Conservation (phyloP, 306 rosid species). For the Glycyrrhiza uralensis region DNA sequence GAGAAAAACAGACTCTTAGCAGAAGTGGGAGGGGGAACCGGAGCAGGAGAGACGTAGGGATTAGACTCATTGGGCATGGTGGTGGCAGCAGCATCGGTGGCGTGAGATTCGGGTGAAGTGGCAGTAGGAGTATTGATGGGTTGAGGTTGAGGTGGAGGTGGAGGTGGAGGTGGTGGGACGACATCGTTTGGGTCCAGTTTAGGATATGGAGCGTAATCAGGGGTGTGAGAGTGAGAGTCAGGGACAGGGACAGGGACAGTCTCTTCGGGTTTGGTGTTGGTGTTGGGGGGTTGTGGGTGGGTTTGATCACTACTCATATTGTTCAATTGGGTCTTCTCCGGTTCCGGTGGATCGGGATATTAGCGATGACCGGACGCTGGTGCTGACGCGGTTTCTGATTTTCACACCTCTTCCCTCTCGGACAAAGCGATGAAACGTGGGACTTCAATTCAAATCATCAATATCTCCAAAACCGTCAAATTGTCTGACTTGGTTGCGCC, state of each 20-base stretch:
- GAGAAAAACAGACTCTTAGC: slow-evolving; percentile 42
- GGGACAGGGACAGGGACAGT: neutral
- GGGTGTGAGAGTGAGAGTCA: slow-evolving; percentile 45
- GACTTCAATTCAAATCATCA: slow-evolving; percentile 21
- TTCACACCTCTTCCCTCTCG: neutral
- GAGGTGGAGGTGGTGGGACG: too few relatives aligned
- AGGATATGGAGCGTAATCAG: slow-evolving; percentile 77
- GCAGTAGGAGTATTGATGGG: neutral
- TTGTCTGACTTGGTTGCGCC: neutral
- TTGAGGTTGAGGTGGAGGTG: slow-evolving; percentile 31
- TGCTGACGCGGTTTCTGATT: neutral
- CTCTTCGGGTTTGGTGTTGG: neutral
- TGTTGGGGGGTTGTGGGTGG: neutral
- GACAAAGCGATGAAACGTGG: neutral
- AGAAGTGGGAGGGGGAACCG: slow-evolving; percentile 43
- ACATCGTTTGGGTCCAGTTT: slow-evolving; percentile 67
- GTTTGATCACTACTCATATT: neutral
- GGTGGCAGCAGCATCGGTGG: slow-evolving; percentile 61
- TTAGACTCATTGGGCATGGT: slow-evolving; percentile 69
- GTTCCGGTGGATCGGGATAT: neutral
- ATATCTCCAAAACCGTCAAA: neutral
- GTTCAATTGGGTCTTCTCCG: too few relatives aligned
- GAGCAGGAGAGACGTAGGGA: slow-evolving; percentile 72
- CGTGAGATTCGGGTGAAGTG: slow-evolving; percentile 35
- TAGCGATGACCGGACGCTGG: too few relatives aligned